Evolutionary conservation across 1,284 basidiomycete genomes (phyloP).

Genomic region (Wallemia hederae): DNA sequence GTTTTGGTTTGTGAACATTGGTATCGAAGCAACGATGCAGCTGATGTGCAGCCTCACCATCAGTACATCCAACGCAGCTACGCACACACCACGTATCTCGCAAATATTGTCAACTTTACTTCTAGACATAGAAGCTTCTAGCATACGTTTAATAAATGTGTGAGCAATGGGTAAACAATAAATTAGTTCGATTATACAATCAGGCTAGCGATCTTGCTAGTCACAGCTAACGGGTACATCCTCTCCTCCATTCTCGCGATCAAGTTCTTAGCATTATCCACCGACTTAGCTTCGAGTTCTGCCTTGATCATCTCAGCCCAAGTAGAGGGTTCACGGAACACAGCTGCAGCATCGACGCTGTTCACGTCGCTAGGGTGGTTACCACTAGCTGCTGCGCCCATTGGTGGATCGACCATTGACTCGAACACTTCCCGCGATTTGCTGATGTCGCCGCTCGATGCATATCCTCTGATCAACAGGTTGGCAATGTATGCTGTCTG

Average conservation of each 20-base stretch:
- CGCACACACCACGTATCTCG: background rate
- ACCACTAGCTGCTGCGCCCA: conserved; percentile 60
- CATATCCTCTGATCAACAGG: conserved; percentile 64
- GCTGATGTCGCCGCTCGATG: conserved; percentile 37
- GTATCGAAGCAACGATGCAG: background rate
- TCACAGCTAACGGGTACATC: conserved; percentile 17
- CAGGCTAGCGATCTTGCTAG: conserved; percentile 1
- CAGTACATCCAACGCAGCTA: too few species aligned
- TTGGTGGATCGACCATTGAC: conserved; percentile 39
- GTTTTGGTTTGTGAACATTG: background rate
- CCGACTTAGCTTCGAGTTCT: conserved; percentile 50
- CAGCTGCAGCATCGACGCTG: conserved; percentile 2
- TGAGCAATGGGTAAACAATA: too few species aligned
- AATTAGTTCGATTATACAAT: background rate
- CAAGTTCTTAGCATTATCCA: conserved; percentile 35
- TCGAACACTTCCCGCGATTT: conserved; percentile 53
- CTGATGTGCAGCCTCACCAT: too few species aligned
- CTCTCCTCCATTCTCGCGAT: conserved; percentile 45
- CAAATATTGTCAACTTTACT: background rate
- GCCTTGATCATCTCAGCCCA: conserved; percentile 88
- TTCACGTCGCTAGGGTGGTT: conserved; percentile 46
- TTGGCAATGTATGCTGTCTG: conserved; percentile 94
- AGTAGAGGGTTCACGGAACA: conserved; percentile 33
- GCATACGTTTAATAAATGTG: background rate
- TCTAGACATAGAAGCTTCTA: background rate